Evolutionary conservation across 1,284 basidiomycete genomes (phyloP), one percentile per base, ranked within the genome.

Genomic region (Mycena sp.): DNA sequence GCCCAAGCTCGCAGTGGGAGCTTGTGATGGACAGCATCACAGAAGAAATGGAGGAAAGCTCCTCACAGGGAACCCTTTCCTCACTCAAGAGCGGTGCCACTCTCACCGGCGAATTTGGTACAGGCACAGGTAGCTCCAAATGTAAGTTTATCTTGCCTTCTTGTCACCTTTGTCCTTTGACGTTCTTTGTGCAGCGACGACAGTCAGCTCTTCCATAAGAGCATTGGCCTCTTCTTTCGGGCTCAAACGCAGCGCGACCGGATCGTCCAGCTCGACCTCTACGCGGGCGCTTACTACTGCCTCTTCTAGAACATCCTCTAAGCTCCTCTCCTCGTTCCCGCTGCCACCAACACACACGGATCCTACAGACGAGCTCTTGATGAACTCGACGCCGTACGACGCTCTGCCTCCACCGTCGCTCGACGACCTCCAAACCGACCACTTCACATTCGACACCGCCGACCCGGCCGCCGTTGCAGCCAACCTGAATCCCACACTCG

Each of bases 1-100:
- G 88, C 44, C 87, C 86, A 0, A 90, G 88, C 70, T 88, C 90
- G 69, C 87, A 90, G 70, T 92, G 90, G 90, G 89, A 91, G 70
- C 77, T 91, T 61, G 84, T 91, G 28, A 91, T 92, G 87, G 90
- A 92, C 58, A 85, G 85, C 63, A 91, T 91, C 48, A 77, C 81
- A 38, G 90, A 92, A 67, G 78, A 81, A 14, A 84, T 87, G 41
- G 87, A 90, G 68, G 76, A 76, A 26, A 37, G 52, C 50, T 78
- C 81, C 2, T 80, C 78, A 0, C 77, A 81, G 57, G 82, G 83
- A 25, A 85, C 85, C 0, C 70, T 86, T 19, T 79, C 79, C 12
- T 86, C 85, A 6, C 74, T 82, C 65, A 75, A 79, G 25, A 84
- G 67, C 69, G 68, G 69, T 51, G 69, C 72, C 61, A 73, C 78